Percentiles rank a stretch among this genome's conserved stretches.
Evolutionary conservation across 495 filamentous ascomycete species (phyloP).

Genomic region (Glutinoglossum americanum): DNA sequence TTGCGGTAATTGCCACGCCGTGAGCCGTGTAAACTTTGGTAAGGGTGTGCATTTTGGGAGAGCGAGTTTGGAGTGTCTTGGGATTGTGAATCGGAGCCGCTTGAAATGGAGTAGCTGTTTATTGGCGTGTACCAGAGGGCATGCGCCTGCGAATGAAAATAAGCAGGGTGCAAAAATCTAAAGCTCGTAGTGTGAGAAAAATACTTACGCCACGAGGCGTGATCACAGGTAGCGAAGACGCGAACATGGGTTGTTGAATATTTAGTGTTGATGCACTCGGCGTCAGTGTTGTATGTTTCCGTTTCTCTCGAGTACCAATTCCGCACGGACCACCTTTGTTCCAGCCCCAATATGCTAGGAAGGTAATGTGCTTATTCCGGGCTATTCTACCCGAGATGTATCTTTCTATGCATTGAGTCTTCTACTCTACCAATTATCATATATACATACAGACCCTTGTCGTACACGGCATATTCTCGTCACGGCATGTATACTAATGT

Average conservation of each 20-base stretch:
- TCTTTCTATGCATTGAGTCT: not conserved
- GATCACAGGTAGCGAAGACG: conserved; percentile 13
- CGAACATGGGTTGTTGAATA: not conserved
- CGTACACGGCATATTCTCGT: not conserved
- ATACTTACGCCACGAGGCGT: conserved; percentile 12
- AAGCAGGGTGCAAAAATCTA: conserved; percentile 1
- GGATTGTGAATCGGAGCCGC: not conserved
- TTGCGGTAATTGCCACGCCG: conserved; percentile 4
- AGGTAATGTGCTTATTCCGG: too few relatives aligned
- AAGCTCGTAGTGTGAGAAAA: not conserved
- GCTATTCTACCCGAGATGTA: not conserved
- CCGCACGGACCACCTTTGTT: not conserved
- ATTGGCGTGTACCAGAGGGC: conserved; percentile 3
- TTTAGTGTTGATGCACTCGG: not conserved
- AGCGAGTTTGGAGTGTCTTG: not conserved
- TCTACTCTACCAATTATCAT: not conserved
- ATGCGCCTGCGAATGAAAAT: not conserved
- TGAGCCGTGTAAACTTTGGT: not conserved
- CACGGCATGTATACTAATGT: not conserved
- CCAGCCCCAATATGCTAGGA: too few relatives aligned
- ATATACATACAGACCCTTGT: not conserved
- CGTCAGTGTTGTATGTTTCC: too few relatives aligned
- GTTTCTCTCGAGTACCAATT: too few relatives aligned
- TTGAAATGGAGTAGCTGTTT: not conserved
- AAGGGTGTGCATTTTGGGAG: not conserved